phyloP scores from a whole-genome alignment of 2,329 filamentous ascomycete genomes.

The Chaetothyriales sp. region DNA sequence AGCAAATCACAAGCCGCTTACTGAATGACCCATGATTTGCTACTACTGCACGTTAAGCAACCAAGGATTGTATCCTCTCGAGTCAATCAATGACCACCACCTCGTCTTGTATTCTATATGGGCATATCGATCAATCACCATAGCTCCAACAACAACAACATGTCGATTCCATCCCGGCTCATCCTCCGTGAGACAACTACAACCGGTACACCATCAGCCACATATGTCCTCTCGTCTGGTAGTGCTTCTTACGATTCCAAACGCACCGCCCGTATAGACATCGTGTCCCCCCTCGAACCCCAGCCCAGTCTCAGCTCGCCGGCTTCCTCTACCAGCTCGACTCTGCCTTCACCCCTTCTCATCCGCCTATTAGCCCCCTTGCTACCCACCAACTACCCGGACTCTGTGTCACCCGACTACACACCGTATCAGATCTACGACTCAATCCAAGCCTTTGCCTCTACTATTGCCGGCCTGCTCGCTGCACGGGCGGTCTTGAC shows the following conservation, averaged over 20 bases:
- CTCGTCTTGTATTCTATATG: too few relatives aligned
- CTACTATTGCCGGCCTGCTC: conserved; percentile 63
- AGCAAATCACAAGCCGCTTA: background rate
- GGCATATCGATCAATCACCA: background rate
- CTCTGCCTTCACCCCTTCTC: conserved; percentile 1
- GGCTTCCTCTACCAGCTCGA: background rate
- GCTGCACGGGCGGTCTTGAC: conserved; percentile 71
- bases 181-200: background rate
- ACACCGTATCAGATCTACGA: conserved; percentile 32
- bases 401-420: conserved; percentile 76
- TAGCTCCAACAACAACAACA: background rate
- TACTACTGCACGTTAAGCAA: background rate
- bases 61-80: too few relatives aligned
- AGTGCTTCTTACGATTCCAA: background rate
- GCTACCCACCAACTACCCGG: conserved; percentile 72
- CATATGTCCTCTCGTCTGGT: background rate
- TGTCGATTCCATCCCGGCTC: background rate
- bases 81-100: too few relatives aligned
- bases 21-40: background rate
- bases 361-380: conserved; percentile 50
- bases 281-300: background rate
- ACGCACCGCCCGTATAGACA: background rate
- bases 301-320: background rate
- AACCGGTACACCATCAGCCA: background rate
- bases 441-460: conserved; percentile 71